Evolutionary conservation across 345 rosid genomes (phyloP).

Genomic region (Eucalyptus microcorys): DNA sequence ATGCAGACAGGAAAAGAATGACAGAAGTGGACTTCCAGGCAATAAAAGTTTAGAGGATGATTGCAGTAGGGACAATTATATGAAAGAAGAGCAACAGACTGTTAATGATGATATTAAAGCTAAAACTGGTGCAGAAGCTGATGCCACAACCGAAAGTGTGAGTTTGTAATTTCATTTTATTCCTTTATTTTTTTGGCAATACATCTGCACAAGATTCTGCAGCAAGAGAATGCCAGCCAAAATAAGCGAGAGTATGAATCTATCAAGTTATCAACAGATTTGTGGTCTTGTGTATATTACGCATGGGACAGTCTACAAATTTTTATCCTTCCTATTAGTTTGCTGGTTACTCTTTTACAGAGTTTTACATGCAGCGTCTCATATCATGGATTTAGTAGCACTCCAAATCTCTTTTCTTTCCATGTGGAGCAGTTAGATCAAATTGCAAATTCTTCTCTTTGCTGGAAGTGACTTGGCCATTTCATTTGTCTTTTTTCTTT

Average conservation of each 20-base stretch:
- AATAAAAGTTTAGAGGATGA: neutral
- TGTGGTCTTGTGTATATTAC: neutral
- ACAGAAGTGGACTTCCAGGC: neutral
- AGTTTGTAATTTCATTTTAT: neutral
- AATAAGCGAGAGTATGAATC: neutral
- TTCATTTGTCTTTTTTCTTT: neutral
- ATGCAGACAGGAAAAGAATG: constrained; percentile 9
- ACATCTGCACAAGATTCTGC: neutral
- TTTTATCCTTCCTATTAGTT: neutral
- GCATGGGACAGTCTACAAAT: neutral
- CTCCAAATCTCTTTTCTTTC: neutral
- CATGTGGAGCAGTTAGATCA: neutral
- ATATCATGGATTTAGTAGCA: neutral
- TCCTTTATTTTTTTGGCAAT: neutral
- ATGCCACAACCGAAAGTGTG: neutral
- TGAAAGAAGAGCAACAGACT: neutral
- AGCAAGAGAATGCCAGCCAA: neutral
- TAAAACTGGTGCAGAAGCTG: neutral
- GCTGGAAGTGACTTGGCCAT: neutral
- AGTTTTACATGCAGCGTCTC: neutral
- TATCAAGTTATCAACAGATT: neutral
- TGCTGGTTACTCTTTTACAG: neutral
- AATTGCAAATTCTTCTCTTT: neutral
- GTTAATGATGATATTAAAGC: neutral
- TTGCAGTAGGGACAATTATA: neutral